Evolutionary conservation across 139 green algal species (phyloP).

Genomic region (Coelastrella sp.): DNA sequence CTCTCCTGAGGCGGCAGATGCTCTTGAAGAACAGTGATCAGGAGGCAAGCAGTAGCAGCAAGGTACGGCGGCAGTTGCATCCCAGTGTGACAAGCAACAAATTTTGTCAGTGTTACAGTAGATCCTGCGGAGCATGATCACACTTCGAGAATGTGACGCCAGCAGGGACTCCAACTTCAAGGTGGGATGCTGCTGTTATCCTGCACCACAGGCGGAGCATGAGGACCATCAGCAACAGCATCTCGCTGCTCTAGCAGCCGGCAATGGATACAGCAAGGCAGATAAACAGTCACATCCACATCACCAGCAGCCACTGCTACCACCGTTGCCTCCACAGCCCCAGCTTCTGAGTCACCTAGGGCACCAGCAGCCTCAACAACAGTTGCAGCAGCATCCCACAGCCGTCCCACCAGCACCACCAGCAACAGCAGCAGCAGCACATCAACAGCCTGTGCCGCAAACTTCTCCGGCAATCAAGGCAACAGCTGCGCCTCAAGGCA

Average conservation of each 20-base stretch:
- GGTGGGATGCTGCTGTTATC: neutral
- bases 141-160: too few species aligned
- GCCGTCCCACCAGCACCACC: neutral
- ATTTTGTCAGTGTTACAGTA: too few species aligned
- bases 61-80: neutral
- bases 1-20: constrained; percentile 63
- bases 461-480: too few species aligned
- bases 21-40: neutral
- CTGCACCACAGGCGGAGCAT: neutral
- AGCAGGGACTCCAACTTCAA: too few species aligned
- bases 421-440: neutral
- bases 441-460: neutral
- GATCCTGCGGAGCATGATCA: too few species aligned
- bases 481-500: too few species aligned
- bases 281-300: neutral
- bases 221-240: neutral
- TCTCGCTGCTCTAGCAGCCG: neutral
- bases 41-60: constrained; percentile 41
- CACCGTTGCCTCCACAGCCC: neutral
- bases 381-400: constrained; percentile 25
- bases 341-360: neutral
- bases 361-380: neutral
- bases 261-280: neutral
- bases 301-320: constrained; percentile 38
- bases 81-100: too few species aligned